Conservation (phyloP, 139 green algal species). For the Chlorella sorokiniana region DNA sequence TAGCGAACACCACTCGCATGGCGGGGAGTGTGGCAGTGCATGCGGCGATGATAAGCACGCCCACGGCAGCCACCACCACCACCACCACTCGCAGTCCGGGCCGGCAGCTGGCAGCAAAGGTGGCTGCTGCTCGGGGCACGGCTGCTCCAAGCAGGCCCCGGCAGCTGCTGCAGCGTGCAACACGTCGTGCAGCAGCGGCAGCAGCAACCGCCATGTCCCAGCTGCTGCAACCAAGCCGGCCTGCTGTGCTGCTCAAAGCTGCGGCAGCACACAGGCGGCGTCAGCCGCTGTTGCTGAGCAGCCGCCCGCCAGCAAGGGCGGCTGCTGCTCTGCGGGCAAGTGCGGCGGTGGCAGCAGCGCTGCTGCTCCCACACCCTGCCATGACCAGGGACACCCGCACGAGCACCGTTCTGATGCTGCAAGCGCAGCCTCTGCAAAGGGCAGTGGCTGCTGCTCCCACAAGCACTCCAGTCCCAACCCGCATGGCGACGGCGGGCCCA, state of each 20-base stretch:
- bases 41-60: neutral
- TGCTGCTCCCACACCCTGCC: neutral
- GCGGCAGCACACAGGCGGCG: neutral
- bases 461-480: no score
- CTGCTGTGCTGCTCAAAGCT: no score
- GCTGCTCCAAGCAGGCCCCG: neutral
- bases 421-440: no score
- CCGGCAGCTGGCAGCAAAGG: no score
- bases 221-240: neutral
- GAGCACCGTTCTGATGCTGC: no score
- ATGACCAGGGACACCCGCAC: neutral
- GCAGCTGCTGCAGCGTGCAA: neutral
- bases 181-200: neutral
- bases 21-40: no score
- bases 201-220: neutral
- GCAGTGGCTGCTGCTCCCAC: no score
- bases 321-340: neutral
- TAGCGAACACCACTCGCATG: no score
- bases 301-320: neutral
- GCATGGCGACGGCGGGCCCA: no score
- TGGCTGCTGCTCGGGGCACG: no score
- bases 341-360: neutral
- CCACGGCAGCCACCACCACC: neutral
- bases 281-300: neutral
- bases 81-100: neutral